Evolutionary conservation across 2,329 filamentous ascomycete species (phyloP).

Genomic region (Tolypocladium inflatum): DNA sequence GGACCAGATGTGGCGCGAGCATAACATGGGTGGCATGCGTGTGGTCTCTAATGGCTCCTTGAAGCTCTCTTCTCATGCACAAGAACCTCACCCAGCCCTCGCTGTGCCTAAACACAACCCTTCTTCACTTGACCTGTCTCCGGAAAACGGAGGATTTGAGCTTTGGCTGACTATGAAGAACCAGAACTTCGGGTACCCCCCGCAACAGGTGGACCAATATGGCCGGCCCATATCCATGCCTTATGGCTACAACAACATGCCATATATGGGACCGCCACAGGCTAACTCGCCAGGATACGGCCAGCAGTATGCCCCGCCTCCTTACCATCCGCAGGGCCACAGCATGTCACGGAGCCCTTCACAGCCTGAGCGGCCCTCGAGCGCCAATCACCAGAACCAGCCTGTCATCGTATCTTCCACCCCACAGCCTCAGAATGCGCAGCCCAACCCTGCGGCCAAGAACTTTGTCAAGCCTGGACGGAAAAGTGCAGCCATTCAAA

Average conservation of each 20-base stretch:
- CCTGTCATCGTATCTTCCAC: slow-evolving; percentile 53
- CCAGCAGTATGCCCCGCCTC: slow-evolving; percentile 32
- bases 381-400: slow-evolving; percentile 52
- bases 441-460: slow-evolving; percentile 35
- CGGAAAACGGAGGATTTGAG: slow-evolving; percentile 62
- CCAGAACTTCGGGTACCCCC: slow-evolving; percentile 54
- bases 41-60: slow-evolving; percentile 10
- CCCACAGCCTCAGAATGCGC: slow-evolving; percentile 54
- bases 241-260: slow-evolving; percentile 36
- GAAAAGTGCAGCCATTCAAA: slow-evolving; percentile 69
- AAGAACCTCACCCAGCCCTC: slow-evolving; percentile 5
- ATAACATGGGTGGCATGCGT: slow-evolving; percentile 11
- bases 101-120: slow-evolving; percentile 8
- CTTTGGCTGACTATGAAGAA: slow-evolving; percentile 60
- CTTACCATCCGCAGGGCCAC: slow-evolving; percentile 44
- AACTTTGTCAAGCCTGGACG: slow-evolving; percentile 39
- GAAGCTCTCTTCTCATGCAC: slow-evolving; percentile 6
- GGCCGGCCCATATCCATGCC: slow-evolving; percentile 26
- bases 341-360: slow-evolving; percentile 79
- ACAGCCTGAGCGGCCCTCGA: slow-evolving; percentile 60
- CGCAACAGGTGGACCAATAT: slow-evolving; percentile 29
- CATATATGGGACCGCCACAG: slow-evolving; percentile 37
- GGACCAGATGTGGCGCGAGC: slow-evolving; percentile 23
- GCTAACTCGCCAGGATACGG: slow-evolving; percentile 41
- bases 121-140: slow-evolving; percentile 50